phyloP scores from a whole-genome alignment of 2,329 filamentous ascomycete genomes.

The Colletotrichum caudatum region DNA sequence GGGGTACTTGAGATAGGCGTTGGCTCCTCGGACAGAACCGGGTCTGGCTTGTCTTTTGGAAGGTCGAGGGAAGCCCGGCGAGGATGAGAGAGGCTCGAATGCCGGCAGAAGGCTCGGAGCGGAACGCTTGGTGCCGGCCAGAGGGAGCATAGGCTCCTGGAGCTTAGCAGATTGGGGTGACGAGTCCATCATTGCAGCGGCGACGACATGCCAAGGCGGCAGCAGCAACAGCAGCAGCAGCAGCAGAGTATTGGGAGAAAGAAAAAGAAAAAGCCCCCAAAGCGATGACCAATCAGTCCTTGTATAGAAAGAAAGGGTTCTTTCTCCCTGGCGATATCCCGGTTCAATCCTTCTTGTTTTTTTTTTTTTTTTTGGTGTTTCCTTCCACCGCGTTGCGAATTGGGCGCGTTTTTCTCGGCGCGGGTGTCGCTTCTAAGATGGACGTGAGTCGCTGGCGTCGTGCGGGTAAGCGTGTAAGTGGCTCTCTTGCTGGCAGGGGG shows the following conservation, averaged over 20 bases:
- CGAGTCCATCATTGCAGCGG: slow-evolving; percentile 54
- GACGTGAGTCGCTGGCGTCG: slow-evolving; percentile 37
- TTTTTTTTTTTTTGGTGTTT: background rate
- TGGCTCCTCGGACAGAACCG: slow-evolving; percentile 52
- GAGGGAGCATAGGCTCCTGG: slow-evolving; percentile 52
- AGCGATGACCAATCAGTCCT: background rate
- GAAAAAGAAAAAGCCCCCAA: background rate
- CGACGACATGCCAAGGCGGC: slow-evolving; percentile 31
- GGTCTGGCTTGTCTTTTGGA: slow-evolving; percentile 73
- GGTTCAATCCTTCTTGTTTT: background rate
- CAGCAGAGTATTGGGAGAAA: slow-evolving; percentile 1
- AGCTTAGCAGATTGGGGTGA: slow-evolving; percentile 52
- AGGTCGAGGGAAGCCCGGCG: slow-evolving; percentile 76
- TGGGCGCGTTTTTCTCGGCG: slow-evolving; percentile 34
- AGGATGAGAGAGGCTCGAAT: slow-evolving; percentile 84
- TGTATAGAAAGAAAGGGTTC: background rate
- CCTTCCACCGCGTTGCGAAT: slow-evolving; percentile 31
- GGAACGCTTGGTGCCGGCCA: slow-evolving; percentile 68
- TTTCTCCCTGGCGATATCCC: background rate
- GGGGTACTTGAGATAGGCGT: slow-evolving; percentile 79
- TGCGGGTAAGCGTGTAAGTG: slow-evolving; percentile 40
- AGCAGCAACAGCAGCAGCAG: slow-evolving; percentile 20
- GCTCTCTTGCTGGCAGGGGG: slow-evolving; percentile 12
- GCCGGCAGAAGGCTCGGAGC: slow-evolving; percentile 79
- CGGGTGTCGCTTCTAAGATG: slow-evolving; percentile 32